Base-by-base conservation (phyloP, 139 green algal species). In the Desmodesmus armatus region DNA sequence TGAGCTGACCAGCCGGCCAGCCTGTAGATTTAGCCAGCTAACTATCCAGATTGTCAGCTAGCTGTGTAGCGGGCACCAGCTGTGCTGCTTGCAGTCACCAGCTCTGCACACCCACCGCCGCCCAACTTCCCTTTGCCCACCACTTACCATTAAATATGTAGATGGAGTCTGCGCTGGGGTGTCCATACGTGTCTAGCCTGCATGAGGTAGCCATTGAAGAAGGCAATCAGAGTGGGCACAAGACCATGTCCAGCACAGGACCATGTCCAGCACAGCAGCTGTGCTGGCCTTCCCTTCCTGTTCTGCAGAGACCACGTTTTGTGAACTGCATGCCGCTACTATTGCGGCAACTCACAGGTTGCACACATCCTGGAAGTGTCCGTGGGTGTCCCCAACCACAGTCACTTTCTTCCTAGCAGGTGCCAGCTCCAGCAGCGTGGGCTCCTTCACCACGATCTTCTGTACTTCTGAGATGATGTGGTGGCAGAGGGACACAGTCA, bases 341-440 rank as follows among this genome's bases (percentile, higher is more conserved):
- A 53, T 39, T 44, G 51, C 41, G 21, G 78, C 13, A 9, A 81
- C 85, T 83, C 70, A 95, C 86, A 97, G 86, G 23, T 67, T 31
- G 43, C 93, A 88, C 5, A 98, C 90, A 49, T 98, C 96, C 62
- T 96, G 94, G 71, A 95, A 96, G 69, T 98, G 96, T 23, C 96
- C 96, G 78, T 98, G 96, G 6, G 96, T 98, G 71, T 98, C 96
- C 2, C 96, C 96, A 3, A 98, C 94, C 2, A 98, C 92, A 5
- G 83, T 86, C 1, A 94, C 87, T 29, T 89, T 86, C 47, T 21
- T 21, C 43, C 40, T 40, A 65, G 60, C 62, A 65, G 60, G 37
- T 55, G 2, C 9, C 27, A 91, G 70, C 73, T 91, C 87, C 49
- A 91, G 4, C 0, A 93, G 73, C 5, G 82, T 93, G 0, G 85